These are phyloP conservation scores for Sorghum bicolor DNA, from an alignment of 176 grass and related monocot species.

Conservation along the genomic window Sorghum_bicolor_NCBIv3 NC_012879.2:5272501-5273000, in stretches of 20 bases:
- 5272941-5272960: neutral
- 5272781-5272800: slow-evolving; percentile 16
- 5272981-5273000: neutral
- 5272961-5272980: neutral
- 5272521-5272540: neutral
- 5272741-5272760: slow-evolving; percentile 32
- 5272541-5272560: too few relatives aligned
- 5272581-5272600: neutral
- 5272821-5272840: slow-evolving; percentile 20
- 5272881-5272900: slow-evolving; percentile 14
- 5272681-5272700: slow-evolving; percentile 9
- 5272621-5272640: slow-evolving; percentile 15
- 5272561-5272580: neutral
- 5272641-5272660: neutral
- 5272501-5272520: neutral
- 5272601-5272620: slow-evolving; percentile 27
- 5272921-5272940: neutral
- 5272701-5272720: slow-evolving; percentile 24
- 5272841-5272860: slow-evolving; percentile 11
- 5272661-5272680: neutral
- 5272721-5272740: slow-evolving; percentile 22
- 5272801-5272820: slow-evolving; percentile 50
- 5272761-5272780: slow-evolving; percentile 40
- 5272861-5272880: neutral
- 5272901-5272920: neutral